Percentiles rank a stretch among this genome's conserved stretches.
Conservation (phyloP, 352 stramenopile genomes). For the Phytophthora pini region DNA sequence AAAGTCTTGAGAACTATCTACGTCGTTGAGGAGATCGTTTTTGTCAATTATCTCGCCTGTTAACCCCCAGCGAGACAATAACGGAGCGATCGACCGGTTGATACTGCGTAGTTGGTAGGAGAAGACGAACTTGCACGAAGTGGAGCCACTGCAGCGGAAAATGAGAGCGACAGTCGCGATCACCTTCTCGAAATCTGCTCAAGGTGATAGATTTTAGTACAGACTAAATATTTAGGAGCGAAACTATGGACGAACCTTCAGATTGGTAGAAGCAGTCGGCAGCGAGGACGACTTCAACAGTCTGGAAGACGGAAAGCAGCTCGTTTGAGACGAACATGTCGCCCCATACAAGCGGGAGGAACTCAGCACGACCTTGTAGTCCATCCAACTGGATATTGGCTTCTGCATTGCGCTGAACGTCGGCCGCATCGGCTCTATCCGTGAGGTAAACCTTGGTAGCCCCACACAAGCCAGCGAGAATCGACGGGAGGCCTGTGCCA, state of each 20-base stretch:
- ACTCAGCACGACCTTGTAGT: slow-evolving; percentile 39
- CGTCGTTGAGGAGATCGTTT: slow-evolving; percentile 25
- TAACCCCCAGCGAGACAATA: slow-evolving; percentile 62
- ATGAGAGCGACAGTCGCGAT: slow-evolving; percentile 69
- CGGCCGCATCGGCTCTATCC: slow-evolving; percentile 53
- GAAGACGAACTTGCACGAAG: slow-evolving; percentile 52
- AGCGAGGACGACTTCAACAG: slow-evolving; percentile 58
- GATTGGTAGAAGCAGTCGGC: slow-evolving; percentile 80
- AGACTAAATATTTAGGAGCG: background rate
- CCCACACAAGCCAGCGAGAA: slow-evolving; percentile 57
- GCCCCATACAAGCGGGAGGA: slow-evolving; percentile 61
- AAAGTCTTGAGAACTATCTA: slow-evolving; percentile 26
- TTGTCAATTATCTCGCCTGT: slow-evolving; percentile 42
- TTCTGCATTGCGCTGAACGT: slow-evolving; percentile 56
- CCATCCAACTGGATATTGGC: slow-evolving; percentile 62
- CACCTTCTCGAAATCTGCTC: slow-evolving; percentile 75
- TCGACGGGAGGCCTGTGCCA: slow-evolving; percentile 68
- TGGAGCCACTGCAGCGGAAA: slow-evolving; percentile 50
- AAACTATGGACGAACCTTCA: slow-evolving; percentile 40
- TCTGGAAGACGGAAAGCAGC: slow-evolving; percentile 35
- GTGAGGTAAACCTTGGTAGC: slow-evolving; percentile 55
- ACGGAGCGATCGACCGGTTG: slow-evolving; percentile 60
- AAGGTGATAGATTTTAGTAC: background rate
- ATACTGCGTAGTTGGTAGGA: slow-evolving; percentile 77
- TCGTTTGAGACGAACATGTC: slow-evolving; percentile 38